Conservation (phyloP, 2,329 filamentous ascomycete genomes). For the Clarireedia sp. region DNA sequence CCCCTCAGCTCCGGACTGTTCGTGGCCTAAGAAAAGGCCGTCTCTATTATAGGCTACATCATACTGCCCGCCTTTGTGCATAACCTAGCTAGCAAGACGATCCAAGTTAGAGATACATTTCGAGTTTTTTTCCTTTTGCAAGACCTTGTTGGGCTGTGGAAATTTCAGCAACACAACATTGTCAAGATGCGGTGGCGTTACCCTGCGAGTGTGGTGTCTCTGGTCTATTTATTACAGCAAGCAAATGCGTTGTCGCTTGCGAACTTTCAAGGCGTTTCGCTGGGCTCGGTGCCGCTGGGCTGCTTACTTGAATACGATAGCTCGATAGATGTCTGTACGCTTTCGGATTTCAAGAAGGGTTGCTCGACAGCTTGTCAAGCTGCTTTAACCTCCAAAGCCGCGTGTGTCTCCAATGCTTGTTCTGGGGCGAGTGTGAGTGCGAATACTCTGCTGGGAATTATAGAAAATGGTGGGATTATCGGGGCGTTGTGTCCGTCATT, state of each 20-base stretch:
- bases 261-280: conserved; percentile 26
- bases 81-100: background rate
- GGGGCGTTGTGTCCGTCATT: conserved; percentile 21
- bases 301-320: conserved; percentile 24
- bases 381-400: conserved; percentile 15
- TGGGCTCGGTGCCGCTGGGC: conserved; percentile 16
- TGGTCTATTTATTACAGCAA: conserved; percentile 18
- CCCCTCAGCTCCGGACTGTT: background rate
- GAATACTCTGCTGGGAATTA: conserved; percentile 26
- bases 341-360: conserved; percentile 23
- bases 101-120: background rate
- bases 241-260: conserved; percentile 25
- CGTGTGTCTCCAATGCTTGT: conserved; percentile 19
- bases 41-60: conserved; percentile 5
- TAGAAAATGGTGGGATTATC: conserved; percentile 25
- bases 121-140: background rate
- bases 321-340: conserved; percentile 21
- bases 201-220: conserved; percentile 8
- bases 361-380: conserved; percentile 24
- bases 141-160: background rate
- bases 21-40: background rate
- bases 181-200: conserved; percentile 4
- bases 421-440: conserved; percentile 15
- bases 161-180: background rate
- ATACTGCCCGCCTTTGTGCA: background rate